These are phyloP conservation scores for Macrophomina pseudophaseolina DNA, from an alignment of 2,329 filamentous ascomycete genomes.

Conservation along the genomic window DNA sequence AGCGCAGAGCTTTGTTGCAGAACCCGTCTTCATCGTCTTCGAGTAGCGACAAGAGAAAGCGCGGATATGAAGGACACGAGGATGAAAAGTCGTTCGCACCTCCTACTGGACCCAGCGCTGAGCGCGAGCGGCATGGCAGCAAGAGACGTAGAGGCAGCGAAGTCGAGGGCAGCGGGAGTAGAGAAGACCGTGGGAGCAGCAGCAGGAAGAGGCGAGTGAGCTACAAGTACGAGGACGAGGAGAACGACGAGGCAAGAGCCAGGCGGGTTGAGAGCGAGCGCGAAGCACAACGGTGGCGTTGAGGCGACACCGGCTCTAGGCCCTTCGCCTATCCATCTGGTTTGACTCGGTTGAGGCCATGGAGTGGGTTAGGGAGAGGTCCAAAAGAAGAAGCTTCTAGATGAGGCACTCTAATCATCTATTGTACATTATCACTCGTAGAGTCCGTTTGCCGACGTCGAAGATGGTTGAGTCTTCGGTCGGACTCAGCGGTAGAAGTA, in stretches of 20 bases:
- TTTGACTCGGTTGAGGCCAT: neutral
- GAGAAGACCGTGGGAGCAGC: slow-evolving; percentile 57
- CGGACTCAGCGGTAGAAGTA: neutral
- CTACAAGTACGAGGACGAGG: slow-evolving; percentile 52
- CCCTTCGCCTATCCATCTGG: neutral
- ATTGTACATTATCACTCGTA: slow-evolving; percentile 8
- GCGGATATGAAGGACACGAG: slow-evolving; percentile 50
- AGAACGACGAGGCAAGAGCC: slow-evolving; percentile 38
- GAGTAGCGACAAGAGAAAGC: slow-evolving; percentile 53
- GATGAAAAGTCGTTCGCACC: slow-evolving; percentile 34
- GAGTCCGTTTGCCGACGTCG: neutral
- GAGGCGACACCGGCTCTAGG: neutral
- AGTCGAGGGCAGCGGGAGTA: slow-evolving; percentile 54
- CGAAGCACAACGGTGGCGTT: slow-evolving; percentile 51
- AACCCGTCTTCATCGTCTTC: neutral
- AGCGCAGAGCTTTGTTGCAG: slow-evolving; percentile 52
- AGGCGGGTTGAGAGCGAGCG: slow-evolving; percentile 63
- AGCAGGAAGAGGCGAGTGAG: slow-evolving; percentile 46
- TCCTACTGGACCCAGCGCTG: slow-evolving; percentile 56
- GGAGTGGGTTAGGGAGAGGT: neutral
- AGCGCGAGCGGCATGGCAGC: slow-evolving; percentile 41
- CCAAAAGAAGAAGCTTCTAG: neutral
- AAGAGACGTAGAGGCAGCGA: slow-evolving; percentile 25
- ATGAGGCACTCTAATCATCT: neutral
- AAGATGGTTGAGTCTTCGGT: neutral